Percentiles rank a stretch among this genome's conserved stretches.
phyloP scores from a whole-genome alignment of 2,329 filamentous ascomycete species.

The Pyricularia sp. region DNA sequence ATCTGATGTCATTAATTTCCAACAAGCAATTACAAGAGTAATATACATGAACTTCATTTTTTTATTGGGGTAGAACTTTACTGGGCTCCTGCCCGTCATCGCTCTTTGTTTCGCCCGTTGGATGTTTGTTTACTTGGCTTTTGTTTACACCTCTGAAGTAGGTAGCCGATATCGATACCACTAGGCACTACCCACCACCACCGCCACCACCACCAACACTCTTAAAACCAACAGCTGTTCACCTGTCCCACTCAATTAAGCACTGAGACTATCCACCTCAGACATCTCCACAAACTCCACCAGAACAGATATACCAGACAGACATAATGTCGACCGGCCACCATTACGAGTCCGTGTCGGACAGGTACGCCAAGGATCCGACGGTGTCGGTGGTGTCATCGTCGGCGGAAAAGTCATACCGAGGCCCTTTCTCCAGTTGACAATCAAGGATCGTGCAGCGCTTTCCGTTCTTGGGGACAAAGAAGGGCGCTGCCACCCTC shows the following conservation, averaged over 20 bases:
- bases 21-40: neutral
- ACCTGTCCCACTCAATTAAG: too few species aligned
- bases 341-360: neutral
- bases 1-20: neutral
- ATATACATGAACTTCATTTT: neutral
- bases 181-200: neutral
- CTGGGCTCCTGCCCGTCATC: neutral
- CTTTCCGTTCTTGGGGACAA: slow-evolving; percentile 20
- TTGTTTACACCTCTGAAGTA: neutral
- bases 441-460: slow-evolving; percentile 17
- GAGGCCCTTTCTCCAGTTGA: slow-evolving; percentile 27
- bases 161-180: neutral
- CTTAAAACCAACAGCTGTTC: too few species aligned
- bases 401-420: slow-evolving; percentile 53
- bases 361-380: neutral
- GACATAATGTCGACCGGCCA: neutral
- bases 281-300: too few species aligned
- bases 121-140: neutral
- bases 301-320: too few species aligned
- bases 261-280: too few species aligned
- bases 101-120: neutral
- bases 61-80: neutral
- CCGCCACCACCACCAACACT: neutral
- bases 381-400: neutral
- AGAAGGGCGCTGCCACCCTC: slow-evolving; percentile 17